These are phyloP conservation scores for Mollisiaceae sp. DNA, from an alignment of 2,329 filamentous ascomycete species.

Conservation along the genomic window DNA sequence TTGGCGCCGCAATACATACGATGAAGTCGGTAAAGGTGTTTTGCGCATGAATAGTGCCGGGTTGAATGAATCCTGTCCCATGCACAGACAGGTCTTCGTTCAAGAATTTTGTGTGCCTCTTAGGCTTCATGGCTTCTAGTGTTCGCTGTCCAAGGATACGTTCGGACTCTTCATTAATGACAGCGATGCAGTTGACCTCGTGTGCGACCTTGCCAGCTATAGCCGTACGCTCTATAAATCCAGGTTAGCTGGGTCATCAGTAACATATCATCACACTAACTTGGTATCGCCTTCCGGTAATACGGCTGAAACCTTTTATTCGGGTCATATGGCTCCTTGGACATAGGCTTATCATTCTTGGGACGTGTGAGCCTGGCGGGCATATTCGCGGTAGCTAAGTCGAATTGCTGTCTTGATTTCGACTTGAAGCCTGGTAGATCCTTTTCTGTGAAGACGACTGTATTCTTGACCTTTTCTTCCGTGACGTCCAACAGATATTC, in stretches of 20 bases:
- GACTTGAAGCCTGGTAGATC: slow-evolving; percentile 79
- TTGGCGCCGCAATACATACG: slow-evolving; percentile 50
- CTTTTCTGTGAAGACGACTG: slow-evolving; percentile 92
- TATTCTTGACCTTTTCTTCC: slow-evolving; percentile 74
- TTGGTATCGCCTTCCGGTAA: slow-evolving; percentile 75
- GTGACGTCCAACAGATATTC: slow-evolving; percentile 84
- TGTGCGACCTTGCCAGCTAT: slow-evolving; percentile 75
- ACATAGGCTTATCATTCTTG: slow-evolving; percentile 52
- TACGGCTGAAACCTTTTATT: slow-evolving; percentile 65
- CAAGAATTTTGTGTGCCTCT: slow-evolving; percentile 55
- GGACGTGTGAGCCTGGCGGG: slow-evolving; percentile 56
- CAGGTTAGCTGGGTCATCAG: slow-evolving; percentile 30
- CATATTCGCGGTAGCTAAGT: slow-evolving; percentile 62
- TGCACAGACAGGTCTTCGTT: slow-evolving; percentile 35
- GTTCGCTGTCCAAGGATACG: slow-evolving; percentile 63
- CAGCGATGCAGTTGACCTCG: slow-evolving; percentile 76
- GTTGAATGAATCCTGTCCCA: slow-evolving; percentile 57
- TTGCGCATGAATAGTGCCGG: slow-evolving; percentile 53
- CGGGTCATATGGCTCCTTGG: slow-evolving; percentile 48
- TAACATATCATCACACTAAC: slow-evolving; percentile 51
- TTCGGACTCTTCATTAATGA: slow-evolving; percentile 73
- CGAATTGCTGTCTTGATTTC: slow-evolving; percentile 60
- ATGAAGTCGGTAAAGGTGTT: slow-evolving; percentile 59
- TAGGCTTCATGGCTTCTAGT: slow-evolving; percentile 64
- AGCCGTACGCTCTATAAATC: slow-evolving; percentile 71